These are phyloP conservation scores for Daedaleopsis sinensis DNA, from an alignment of 768 basidiomycete genomes.

Conservation along the genomic window DNA sequence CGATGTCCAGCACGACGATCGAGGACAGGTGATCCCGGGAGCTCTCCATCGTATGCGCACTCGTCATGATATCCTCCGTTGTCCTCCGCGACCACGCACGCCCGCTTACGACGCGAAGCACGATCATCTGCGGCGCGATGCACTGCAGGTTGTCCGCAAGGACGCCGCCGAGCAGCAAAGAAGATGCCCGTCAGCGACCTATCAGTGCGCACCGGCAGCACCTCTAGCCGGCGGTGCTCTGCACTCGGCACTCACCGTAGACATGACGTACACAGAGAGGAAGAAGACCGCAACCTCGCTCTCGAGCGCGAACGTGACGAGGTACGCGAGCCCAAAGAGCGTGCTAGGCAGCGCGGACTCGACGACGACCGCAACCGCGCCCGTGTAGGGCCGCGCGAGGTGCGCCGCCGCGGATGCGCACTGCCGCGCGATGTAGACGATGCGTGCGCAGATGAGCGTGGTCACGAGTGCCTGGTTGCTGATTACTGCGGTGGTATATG, in stretches of 20 bases:
- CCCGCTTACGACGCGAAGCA: conserved; percentile 7
- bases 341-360: conserved; percentile 22
- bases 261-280: conserved; percentile 22
- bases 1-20: no score
- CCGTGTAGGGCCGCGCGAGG: conserved; percentile 5
- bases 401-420: neutral
- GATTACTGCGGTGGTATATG: conserved; percentile 1
- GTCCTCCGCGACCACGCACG: conserved; percentile 5
- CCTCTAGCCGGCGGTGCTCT: no score
- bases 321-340: conserved; percentile 20
- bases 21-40: no score
- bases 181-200: no score
- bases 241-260: conserved; percentile 10
- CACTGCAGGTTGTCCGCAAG: conserved; percentile 1
- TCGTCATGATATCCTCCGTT: neutral
- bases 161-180: no score
- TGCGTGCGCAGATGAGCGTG: conserved; percentile 15
- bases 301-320: conserved; percentile 15
- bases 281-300: conserved; percentile 16
- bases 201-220: no score
- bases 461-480: conserved; percentile 4
- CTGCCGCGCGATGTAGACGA: conserved; percentile 23
- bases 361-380: conserved; percentile 9
- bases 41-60: no score
- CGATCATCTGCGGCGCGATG: conserved; percentile 16